Evolutionary conservation across 2,329 filamentous ascomycete genomes (phyloP).

Genomic region (Verticillium nubilum): DNA sequence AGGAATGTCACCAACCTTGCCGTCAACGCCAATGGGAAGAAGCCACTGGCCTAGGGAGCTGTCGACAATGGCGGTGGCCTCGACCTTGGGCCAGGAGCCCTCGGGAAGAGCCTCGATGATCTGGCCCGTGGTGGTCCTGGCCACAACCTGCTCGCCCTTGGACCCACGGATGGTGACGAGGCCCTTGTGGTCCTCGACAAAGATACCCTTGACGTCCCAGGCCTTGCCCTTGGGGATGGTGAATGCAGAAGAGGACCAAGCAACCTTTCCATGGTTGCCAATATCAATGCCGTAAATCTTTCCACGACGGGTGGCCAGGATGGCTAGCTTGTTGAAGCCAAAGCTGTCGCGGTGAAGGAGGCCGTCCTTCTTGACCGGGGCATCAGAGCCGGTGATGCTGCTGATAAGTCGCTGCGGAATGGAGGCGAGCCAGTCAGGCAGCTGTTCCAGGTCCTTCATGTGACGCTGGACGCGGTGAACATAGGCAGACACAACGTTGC

Average conservation of each 20-base stretch:
- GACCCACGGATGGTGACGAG: slow-evolving; percentile 53
- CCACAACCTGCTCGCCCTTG: slow-evolving; percentile 56
- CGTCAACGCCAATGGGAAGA: slow-evolving; percentile 45
- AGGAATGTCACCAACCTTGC: slow-evolving; percentile 41
- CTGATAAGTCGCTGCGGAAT: slow-evolving; percentile 65
- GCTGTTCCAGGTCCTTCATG: slow-evolving; percentile 65
- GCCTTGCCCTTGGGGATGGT: slow-evolving; percentile 47
- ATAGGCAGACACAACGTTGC: slow-evolving; percentile 76
- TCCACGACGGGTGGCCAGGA: slow-evolving; percentile 75
- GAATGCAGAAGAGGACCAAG: slow-evolving; percentile 68
- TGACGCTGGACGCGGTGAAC: slow-evolving; percentile 82
- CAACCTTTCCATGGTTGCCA: slow-evolving; percentile 64
- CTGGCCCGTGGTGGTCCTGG: slow-evolving; percentile 48
- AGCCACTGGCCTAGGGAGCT: slow-evolving; percentile 47
- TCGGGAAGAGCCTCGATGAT: slow-evolving; percentile 37
- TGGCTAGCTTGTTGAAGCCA: slow-evolving; percentile 79
- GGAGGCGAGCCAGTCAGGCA: slow-evolving; percentile 67
- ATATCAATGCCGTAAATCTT: slow-evolving; percentile 76
- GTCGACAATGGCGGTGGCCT: slow-evolving; percentile 42
- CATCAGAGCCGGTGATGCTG: slow-evolving; percentile 55
- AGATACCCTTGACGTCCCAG: slow-evolving; percentile 65
- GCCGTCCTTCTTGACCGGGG: slow-evolving; percentile 33
- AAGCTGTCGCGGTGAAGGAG: slow-evolving; percentile 68
- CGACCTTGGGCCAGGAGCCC: slow-evolving; percentile 31
- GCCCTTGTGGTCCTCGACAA: slow-evolving; percentile 52